Evolutionary conservation across 148 eudicot genomes (phyloP), one percentile per base, ranked within the genome.

Genomic region (Rheum nobile): DNA sequence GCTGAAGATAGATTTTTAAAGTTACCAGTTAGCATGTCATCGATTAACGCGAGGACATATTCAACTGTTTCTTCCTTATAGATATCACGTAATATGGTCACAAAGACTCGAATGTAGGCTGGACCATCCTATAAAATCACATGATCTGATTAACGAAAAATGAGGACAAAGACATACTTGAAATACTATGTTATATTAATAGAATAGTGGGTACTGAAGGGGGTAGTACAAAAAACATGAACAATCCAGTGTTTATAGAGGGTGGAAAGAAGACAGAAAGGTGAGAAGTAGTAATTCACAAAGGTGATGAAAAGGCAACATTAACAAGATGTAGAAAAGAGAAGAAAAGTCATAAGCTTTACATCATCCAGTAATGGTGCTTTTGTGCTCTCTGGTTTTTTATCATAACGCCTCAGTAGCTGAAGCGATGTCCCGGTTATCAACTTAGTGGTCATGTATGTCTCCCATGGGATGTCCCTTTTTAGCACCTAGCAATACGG

Each of bases 381-480:
- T 80, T 88, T 89, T 72, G 86, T 77, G 83, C 83, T 88, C 76
- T 88, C 93, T 7, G 93, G 70, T 80, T 79, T 90, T 76, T 94
- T 90, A 82, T 94, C 97, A 79, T 88, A 94, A 65, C 93, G 89
- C 83, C 97, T 84, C 75, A 94, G 75, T 79, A 91, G 88, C 88
- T 94, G 98, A 63, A 94, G 96, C 59, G 90, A 83, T 76, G 91
- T 94, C 76, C 96, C 93, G 0, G 85, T 77, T 75, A 94, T 91
- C 83, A 94, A 81, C 87, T 91, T 94, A 21, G 96, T 94, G 4
- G 87, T 88, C 96, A 87, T 91, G 86, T 94, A 94, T 17, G 97
- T 90, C 86, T 94, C 98, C 98, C 98, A 94, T 78, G 98, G 97
- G 77, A 94, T 91, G 80, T 91, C 98, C 80, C 97, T 88, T 83